Evolutionary conservation across 495 filamentous ascomycete genomes (phyloP).

Genomic region (Penicillium samsonianum): DNA sequence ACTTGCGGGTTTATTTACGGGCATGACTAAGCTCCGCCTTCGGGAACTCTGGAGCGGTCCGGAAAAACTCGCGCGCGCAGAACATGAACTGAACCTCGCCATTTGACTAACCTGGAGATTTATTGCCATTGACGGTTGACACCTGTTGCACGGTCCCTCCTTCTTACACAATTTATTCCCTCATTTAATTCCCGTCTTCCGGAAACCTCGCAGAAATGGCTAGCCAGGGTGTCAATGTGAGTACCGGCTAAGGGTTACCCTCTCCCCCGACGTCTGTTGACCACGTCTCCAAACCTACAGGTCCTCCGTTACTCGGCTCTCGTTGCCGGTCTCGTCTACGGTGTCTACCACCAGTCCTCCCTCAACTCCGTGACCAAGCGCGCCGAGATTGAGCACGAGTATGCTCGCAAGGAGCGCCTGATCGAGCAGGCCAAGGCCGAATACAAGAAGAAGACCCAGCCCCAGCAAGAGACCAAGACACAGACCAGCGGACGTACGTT

Average conservation of each 20-base stretch:
- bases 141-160: slow-evolving; percentile 39
- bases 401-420: slow-evolving; percentile 79
- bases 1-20: slow-evolving; percentile 29
- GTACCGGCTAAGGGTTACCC: slow-evolving; percentile 26
- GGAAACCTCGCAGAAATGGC: slow-evolving; percentile 44
- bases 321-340: slow-evolving; percentile 84
- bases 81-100: slow-evolving; percentile 47
- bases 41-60: slow-evolving; percentile 36
- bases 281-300: slow-evolving; percentile 49
- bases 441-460: slow-evolving; percentile 73
- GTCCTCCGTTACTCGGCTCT: slow-evolving; percentile 95
- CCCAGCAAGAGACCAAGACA: slow-evolving; percentile 49
- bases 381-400: slow-evolving; percentile 71
- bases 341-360: slow-evolving; percentile 82
- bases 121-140: slow-evolving; percentile 48
- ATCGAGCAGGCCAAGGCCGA: slow-evolving; percentile 90
- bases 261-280: slow-evolving; percentile 24
- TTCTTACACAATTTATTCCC: slow-evolving; percentile 30
- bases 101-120: slow-evolving; percentile 36
- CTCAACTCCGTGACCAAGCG: slow-evolving; percentile 67
- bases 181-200: slow-evolving; percentile 24
- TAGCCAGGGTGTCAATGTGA: slow-evolving; percentile 54
- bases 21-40: slow-evolving; percentile 7
- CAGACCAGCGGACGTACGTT: slow-evolving; percentile 62
- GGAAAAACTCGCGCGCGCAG: slow-evolving; percentile 53